Evolutionary conservation across 768 basidiomycete species (phyloP).

Genomic region (Calocybe indica): DNA sequence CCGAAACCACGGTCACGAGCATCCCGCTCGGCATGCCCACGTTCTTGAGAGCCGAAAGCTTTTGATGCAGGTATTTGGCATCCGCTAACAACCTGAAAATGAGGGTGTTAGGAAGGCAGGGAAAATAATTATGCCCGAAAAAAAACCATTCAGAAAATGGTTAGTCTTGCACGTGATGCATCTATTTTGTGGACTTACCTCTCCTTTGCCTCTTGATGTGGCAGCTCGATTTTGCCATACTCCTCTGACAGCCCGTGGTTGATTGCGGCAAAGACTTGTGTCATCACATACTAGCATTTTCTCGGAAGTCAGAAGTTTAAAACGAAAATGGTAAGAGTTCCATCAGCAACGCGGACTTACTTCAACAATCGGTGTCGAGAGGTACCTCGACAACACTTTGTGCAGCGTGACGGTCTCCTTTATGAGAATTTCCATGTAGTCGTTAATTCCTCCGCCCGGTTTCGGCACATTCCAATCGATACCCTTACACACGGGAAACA

Average conservation of each 20-base stretch:
- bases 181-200: conserved; percentile 45
- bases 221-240: conserved; percentile 77
- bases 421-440: conserved; percentile 90
- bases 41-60: conserved; percentile 70
- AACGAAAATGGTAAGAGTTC: conserved; percentile 6
- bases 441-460: conserved; percentile 60
- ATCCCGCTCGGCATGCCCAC: conserved; percentile 66
- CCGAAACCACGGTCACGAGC: conserved; percentile 81
- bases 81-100: conserved; percentile 69
- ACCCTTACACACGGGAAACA: conserved; percentile 32
- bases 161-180: not conserved
- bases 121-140: conserved; percentile 2
- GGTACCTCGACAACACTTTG: conserved; percentile 91
- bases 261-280: conserved; percentile 90
- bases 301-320: conserved; percentile 9
- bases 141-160: not conserved
- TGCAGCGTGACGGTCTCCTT: conserved; percentile 95
- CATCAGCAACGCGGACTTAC: conserved; percentile 34
- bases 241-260: conserved; percentile 88
- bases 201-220: conserved; percentile 77
- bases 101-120: not conserved
- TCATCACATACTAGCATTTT: conserved; percentile 74
- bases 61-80: conserved; percentile 69
- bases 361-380: conserved; percentile 75
- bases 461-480: conserved; percentile 74